These are phyloP conservation scores for Cantharellus cinnabarinus DNA, from an alignment of 768 basidiomycete species.

Conservation along the genomic window DNA sequence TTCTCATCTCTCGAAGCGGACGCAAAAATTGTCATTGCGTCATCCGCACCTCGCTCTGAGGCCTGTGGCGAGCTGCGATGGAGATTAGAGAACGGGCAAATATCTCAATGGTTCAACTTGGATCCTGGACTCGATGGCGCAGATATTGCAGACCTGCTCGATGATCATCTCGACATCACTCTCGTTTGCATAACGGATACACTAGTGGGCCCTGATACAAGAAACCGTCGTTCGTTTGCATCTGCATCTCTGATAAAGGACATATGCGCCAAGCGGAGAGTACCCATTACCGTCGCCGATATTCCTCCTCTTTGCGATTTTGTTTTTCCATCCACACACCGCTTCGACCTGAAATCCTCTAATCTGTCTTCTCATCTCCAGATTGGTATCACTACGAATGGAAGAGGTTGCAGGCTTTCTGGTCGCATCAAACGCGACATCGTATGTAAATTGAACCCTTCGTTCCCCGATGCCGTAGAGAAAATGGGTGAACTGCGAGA, in stretches of 20 bases:
- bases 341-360: slow-evolving; percentile 27
- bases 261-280: slow-evolving; percentile 33
- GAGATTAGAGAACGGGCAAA: slow-evolving; percentile 34
- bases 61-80: slow-evolving; percentile 58
- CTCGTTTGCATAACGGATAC: slow-evolving; percentile 77
- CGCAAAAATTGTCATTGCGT: slow-evolving; percentile 44
- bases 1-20: slow-evolving; percentile 69
- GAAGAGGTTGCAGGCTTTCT: slow-evolving; percentile 71
- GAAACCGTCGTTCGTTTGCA: slow-evolving; percentile 22
- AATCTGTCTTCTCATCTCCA: slow-evolving; percentile 13
- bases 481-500: slow-evolving; percentile 51
- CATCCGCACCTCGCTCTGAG: slow-evolving; percentile 24
- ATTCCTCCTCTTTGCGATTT: slow-evolving; percentile 76
- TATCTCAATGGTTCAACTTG: slow-evolving; percentile 35
- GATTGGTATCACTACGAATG: slow-evolving; percentile 78
- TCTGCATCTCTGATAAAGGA: slow-evolving; percentile 41
- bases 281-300: slow-evolving; percentile 77
- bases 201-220: slow-evolving; percentile 15
- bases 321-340: slow-evolving; percentile 67
- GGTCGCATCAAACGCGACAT: slow-evolving; percentile 67
- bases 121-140: slow-evolving; percentile 16
- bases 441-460: slow-evolving; percentile 46
- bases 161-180: slow-evolving; percentile 16
- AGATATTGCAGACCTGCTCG: slow-evolving; percentile 22
- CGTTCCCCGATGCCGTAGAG: slow-evolving; percentile 52